Conservation (phyloP, 805 yeast species). For the Peterozyma toletana region DNA sequence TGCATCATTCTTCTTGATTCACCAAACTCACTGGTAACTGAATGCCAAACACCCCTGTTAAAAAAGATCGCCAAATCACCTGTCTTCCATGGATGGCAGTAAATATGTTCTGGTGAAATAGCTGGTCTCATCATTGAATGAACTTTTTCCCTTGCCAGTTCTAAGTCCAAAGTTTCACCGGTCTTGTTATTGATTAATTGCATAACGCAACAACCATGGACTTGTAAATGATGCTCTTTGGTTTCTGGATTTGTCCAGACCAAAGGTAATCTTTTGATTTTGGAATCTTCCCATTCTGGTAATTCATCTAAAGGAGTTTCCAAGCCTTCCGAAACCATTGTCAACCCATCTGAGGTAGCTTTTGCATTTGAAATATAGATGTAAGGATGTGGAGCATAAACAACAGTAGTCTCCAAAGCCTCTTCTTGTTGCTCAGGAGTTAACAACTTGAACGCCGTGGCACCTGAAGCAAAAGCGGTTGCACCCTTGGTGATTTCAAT, state of each 20-base stretch:
- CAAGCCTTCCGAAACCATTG: slow-evolving; percentile 76
- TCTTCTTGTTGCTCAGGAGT: slow-evolving; percentile 64
- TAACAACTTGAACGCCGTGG: slow-evolving; percentile 61
- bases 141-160: slow-evolving; percentile 66
- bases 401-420: slow-evolving; percentile 73
- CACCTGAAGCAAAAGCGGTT: slow-evolving; percentile 86
- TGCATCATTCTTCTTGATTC: slow-evolving; percentile 85
- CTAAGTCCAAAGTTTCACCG: slow-evolving; percentile 57
- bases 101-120: slow-evolving; percentile 63
- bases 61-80: slow-evolving; percentile 85
- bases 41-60: slow-evolving; percentile 88
- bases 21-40: slow-evolving; percentile 84
- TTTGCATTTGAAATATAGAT: slow-evolving; percentile 74
- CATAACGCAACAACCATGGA: slow-evolving; percentile 82
- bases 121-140: slow-evolving; percentile 82
- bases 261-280: slow-evolving; percentile 72
- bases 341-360: slow-evolving; percentile 81
- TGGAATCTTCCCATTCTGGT: slow-evolving; percentile 78
- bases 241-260: slow-evolving; percentile 93
- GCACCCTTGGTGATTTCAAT: slow-evolving; percentile 76
- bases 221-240: slow-evolving; percentile 74
- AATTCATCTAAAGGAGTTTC: slow-evolving; percentile 60
- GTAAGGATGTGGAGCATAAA: slow-evolving; percentile 90
- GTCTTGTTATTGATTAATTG: slow-evolving; percentile 44
- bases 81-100: slow-evolving; percentile 75